These are phyloP conservation scores for Umbelopsis isabellina DNA, from an alignment of 192 early-diverging fungal species.

Conservation along the genomic window DNA sequence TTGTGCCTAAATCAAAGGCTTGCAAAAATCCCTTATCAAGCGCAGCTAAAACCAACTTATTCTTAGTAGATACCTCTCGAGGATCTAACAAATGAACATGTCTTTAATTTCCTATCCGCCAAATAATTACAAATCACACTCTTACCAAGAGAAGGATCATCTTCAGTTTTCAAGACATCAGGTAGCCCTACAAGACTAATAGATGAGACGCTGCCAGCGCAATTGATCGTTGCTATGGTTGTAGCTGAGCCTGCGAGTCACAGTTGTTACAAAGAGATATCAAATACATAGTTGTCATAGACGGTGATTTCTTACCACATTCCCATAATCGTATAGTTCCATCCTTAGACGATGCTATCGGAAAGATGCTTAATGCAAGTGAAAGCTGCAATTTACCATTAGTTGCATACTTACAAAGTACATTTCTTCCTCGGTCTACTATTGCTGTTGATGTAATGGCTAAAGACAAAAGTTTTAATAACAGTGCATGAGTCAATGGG, in stretches of 20 bases:
- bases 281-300: background rate
- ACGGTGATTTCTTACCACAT: slow-evolving; percentile 45
- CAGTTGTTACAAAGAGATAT: background rate
- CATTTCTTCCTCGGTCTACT: slow-evolving; percentile 65
- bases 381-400: background rate
- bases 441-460: slow-evolving; percentile 69
- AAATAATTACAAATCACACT: background rate
- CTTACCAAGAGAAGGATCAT: slow-evolving; percentile 33
- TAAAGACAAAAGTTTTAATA: background rate
- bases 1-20: slow-evolving; percentile 51
- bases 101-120: background rate
- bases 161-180: background rate
- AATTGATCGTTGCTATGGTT: slow-evolving; percentile 44
- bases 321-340: slow-evolving; percentile 62
- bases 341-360: slow-evolving; percentile 55
- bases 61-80: slow-evolving; percentile 49
- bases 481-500: background rate
- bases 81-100: slow-evolving; percentile 33
- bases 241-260: slow-evolving; percentile 39
- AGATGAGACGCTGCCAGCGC: slow-evolving; percentile 35
- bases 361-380: background rate
- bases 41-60: slow-evolving; percentile 47
- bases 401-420: slow-evolving; percentile 53
- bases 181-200: slow-evolving; percentile 35
- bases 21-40: slow-evolving; percentile 42